These are phyloP conservation scores for Penicillium verrucosum DNA, from an alignment of 2,329 filamentous ascomycete species.

Conservation along the genomic window DNA sequence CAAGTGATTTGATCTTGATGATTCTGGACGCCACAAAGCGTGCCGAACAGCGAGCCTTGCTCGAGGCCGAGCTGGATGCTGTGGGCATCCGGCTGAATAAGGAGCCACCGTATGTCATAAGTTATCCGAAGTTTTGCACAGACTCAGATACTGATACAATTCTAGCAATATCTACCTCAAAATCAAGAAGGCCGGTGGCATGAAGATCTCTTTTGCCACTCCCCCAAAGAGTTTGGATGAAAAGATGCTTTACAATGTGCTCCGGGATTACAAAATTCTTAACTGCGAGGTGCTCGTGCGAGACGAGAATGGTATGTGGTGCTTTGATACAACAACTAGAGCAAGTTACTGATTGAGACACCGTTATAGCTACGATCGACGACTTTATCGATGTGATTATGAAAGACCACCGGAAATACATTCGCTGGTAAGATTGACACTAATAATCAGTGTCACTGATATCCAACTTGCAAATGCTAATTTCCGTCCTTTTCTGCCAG, in stretches of 20 bases:
- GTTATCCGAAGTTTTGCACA: background rate
- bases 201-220: constrained; percentile 95
- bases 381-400: constrained; percentile 99
- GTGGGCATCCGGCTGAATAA: constrained; percentile 92
- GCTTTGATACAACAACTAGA: background rate
- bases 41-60: constrained; percentile 81
- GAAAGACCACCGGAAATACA: constrained; percentile 98
- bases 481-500: constrained; percentile 35
- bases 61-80: constrained; percentile 90
- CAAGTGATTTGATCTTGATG: constrained; percentile 96
- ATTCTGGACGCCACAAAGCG: constrained; percentile 94
- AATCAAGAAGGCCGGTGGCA: constrained; percentile 88
- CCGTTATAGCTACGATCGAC: constrained; percentile 72
- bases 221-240: constrained; percentile 91
- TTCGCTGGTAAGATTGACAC: constrained; percentile 59
- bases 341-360: background rate
- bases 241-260: constrained; percentile 96
- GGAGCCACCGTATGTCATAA: constrained; percentile 70
- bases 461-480: background rate
- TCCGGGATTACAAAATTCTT: constrained; percentile 97
- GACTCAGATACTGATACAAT: background rate
- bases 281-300: constrained; percentile 95
- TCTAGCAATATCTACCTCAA: constrained; percentile 93
- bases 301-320: constrained; percentile 69
- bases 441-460: background rate